Conservation (phyloP, 2,329 filamentous ascomycete genomes). For the Coleophoma cylindrospora region DNA sequence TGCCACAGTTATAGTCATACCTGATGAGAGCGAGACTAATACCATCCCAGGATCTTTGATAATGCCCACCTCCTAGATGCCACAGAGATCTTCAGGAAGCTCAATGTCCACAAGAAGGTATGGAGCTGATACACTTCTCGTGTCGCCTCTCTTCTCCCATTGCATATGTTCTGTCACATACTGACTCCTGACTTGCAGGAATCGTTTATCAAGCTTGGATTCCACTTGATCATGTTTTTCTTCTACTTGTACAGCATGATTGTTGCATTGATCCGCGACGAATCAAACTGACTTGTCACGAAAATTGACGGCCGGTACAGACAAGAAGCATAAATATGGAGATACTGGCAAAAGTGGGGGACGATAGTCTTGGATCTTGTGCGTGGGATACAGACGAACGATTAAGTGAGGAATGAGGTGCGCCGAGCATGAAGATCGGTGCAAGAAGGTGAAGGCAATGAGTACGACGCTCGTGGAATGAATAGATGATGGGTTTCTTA, state of each 20-base stretch:
- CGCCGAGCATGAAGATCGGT: neutral
- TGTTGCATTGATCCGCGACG: constrained; percentile 92
- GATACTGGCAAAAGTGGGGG: constrained; percentile 1
- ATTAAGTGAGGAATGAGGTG: neutral
- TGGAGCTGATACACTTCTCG: constrained; percentile 2
- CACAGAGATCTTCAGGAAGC: constrained; percentile 98
- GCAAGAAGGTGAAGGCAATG: neutral
- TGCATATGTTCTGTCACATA: neutral
- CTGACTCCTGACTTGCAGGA: constrained; percentile 51
- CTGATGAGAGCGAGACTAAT: neutral
- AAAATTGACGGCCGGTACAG: constrained; percentile 18
- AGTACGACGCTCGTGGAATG: neutral
- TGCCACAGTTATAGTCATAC: neutral
- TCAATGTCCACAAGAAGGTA: constrained; percentile 99
- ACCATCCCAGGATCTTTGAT: constrained; percentile 71
- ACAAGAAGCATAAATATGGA: constrained; percentile 12
- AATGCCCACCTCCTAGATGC: constrained; percentile 96
- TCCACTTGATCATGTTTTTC: constrained; percentile 99
- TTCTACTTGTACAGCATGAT: constrained; percentile 85
- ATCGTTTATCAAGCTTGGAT: constrained; percentile 98
- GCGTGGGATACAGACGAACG: neutral
- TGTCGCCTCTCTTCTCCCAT: neutral
- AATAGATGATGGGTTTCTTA: neutral
- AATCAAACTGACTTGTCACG: constrained; percentile 63
- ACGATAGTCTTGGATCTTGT: neutral